phyloP scores from a whole-genome alignment of 306 rosid species.

The Fragaria nilgerrensis region DNA sequence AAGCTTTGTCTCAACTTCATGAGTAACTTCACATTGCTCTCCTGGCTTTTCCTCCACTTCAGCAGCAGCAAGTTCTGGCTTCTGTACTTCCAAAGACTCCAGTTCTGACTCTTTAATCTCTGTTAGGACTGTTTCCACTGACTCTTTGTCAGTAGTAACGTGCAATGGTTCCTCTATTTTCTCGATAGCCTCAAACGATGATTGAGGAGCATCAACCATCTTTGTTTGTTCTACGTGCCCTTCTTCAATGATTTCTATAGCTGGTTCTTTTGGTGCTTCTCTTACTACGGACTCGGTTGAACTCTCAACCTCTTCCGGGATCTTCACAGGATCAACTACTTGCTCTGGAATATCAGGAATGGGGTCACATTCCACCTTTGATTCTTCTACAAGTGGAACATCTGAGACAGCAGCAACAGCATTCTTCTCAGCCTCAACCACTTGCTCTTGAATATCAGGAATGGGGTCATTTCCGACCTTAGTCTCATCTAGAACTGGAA shows the following conservation, averaged over 20 bases:
- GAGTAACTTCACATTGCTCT: conserved; percentile 26
- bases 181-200: conserved; percentile 26
- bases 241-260: conserved; percentile 15
- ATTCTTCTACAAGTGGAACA: conserved; percentile 16
- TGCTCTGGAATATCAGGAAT: conserved; percentile 29
- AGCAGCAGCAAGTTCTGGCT: conserved; percentile 25
- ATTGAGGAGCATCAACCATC: conserved; percentile 26
- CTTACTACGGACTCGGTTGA: conserved; percentile 1
- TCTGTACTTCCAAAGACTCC: not conserved
- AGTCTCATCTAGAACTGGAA: conserved; percentile 15
- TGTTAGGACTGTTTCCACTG: conserved; percentile 14
- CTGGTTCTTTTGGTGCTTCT: conserved; percentile 25
- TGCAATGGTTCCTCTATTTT: conserved; percentile 19
- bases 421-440: conserved; percentile 16
- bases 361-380: conserved; percentile 31
- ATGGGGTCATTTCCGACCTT: conserved; percentile 33
- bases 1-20: conserved; percentile 29
- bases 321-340: conserved; percentile 17
- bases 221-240: conserved; percentile 36
- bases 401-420: conserved; percentile 26
- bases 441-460: conserved; percentile 28
- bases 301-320: conserved; percentile 5
- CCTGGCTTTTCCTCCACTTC: conserved; percentile 37
- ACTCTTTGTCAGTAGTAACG: conserved; percentile 26
- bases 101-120: conserved; percentile 16